Evolutionary conservation across 2,329 filamentous ascomycete species (phyloP).

Genomic region (Aspergillus tamarii): DNA sequence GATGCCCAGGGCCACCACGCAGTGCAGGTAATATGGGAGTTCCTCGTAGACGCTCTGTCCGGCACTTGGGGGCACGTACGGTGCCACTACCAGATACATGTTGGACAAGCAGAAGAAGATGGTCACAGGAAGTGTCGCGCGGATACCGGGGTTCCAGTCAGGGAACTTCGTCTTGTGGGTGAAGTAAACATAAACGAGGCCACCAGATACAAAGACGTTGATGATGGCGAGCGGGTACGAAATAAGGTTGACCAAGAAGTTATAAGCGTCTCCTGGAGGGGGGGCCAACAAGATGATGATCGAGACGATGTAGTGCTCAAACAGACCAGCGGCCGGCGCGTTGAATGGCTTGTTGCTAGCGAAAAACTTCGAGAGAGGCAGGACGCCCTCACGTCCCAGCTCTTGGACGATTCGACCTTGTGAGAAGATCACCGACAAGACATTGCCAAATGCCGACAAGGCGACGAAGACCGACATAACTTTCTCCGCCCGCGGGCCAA

Average conservation of each 20-base stretch:
- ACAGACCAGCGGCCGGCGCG: constrained; percentile 60
- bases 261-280: constrained; percentile 69
- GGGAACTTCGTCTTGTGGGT: constrained; percentile 41
- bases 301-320: constrained; percentile 69
- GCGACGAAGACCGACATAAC: constrained; percentile 65
- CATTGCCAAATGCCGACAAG: constrained; percentile 63
- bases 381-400: constrained; percentile 69
- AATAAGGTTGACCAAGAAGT: constrained; percentile 56
- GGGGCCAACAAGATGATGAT: constrained; percentile 68
- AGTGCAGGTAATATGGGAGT: constrained; percentile 59
- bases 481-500: constrained; percentile 57
- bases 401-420: constrained; percentile 54
- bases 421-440: constrained; percentile 60
- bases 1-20: constrained; percentile 55
- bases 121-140: constrained; percentile 53
- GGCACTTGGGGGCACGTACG: constrained; percentile 54
- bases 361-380: constrained; percentile 69
- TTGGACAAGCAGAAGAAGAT: constrained; percentile 59
- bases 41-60: constrained; percentile 55
- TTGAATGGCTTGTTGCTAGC: constrained; percentile 70
- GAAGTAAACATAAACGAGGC: constrained; percentile 52
- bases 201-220: constrained; percentile 56
- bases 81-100: constrained; percentile 56
- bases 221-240: constrained; percentile 50
- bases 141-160: constrained; percentile 54